Evolutionary conservation across 2,329 filamentous ascomycete species (phyloP), one percentile per base, ranked within the genome.

Genomic region (Arthrinium phaeospermum): DNA sequence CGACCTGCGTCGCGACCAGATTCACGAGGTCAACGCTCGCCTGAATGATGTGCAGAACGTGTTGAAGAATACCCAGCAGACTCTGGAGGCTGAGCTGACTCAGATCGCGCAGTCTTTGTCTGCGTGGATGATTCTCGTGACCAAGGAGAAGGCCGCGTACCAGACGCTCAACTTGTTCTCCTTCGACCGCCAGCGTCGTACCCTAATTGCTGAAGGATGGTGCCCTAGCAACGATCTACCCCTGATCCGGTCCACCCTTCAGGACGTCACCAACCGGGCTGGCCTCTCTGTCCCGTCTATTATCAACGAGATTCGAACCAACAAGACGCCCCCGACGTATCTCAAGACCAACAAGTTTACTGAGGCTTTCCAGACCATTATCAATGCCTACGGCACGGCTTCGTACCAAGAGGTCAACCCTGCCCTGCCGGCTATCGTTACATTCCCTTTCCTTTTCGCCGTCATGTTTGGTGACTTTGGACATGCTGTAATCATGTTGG

Each of bases 391-490:
- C 80, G 97, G 96, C 80, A 98, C 96, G 57, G 94, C 96, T 73
- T 98, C 97, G 76, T 99, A 99, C 84, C 93, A 93, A 77, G 96
- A 99, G 85, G 93, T 98, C 82, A 99, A 99, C 84, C 96, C 96
- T 72, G 96, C 95, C 74, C 89, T 99, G 30, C 96, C 96, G 49
- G 96, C 97, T 70, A 95, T 98, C 76, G 92, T 99, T 75, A 99
- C 96, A 7, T 99, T 99, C 84, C 96, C 97, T n/a, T 99, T 99
- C 87, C 88, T 99, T 74, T 99, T 99, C 81, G 96, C 96, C 69
- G 96, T 99, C 90, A 99, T 99, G 96, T 99, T 99, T 81, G 97
- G 96, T 87, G 96, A 99, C 83, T 92, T 98, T 73, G 97, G 96
- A 70, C 96, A 99, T 80, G 96, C 96, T 76, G 83, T 92, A 76